phyloP scores from a whole-genome alignment of 164 flowering plant genomes.

The Piper longum region DNA sequence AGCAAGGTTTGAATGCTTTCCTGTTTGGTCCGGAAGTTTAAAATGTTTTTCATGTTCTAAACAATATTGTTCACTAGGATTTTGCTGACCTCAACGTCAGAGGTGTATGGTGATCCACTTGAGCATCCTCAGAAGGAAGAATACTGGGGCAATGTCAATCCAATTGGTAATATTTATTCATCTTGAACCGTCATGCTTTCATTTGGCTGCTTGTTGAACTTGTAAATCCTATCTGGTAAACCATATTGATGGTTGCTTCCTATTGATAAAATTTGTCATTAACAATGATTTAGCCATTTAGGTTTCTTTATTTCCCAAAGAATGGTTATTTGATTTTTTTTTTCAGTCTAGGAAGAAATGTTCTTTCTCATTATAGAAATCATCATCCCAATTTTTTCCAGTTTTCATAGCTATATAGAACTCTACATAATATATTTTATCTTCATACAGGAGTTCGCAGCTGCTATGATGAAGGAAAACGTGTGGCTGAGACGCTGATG shows the following conservation, averaged over 20 bases:
- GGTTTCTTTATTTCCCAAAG: too few species aligned
- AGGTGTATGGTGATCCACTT: constrained; percentile 98
- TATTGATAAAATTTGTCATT: not conserved
- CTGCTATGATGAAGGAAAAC: constrained; percentile 84
- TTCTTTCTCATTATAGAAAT: too few species aligned
- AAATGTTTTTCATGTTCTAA: not conserved
- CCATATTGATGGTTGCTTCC: not conserved
- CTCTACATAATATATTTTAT: not conserved
- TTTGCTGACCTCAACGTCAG: constrained; percentile 90
- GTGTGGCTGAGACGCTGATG: constrained; percentile 87
- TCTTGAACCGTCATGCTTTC: not conserved
- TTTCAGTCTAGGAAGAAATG: too few species aligned
- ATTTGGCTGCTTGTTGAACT: too few species aligned
- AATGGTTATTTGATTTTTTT: too few species aligned
- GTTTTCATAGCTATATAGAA: too few species aligned
- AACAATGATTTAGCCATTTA: too few species aligned
- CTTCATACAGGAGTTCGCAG: constrained; percentile 48
- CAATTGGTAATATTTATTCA: constrained; percentile 48
- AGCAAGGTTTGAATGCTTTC: constrained; percentile 49
- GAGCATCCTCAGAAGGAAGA: constrained; percentile 86
- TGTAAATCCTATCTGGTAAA: not conserved
- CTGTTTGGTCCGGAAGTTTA: not conserved
- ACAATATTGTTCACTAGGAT: constrained; percentile 30
- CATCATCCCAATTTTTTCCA: too few species aligned
- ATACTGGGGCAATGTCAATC: constrained; percentile 99